Base-by-base conservation (phyloP, 2,329 filamentous ascomycete species). In the Didymella segeticola region DNA sequence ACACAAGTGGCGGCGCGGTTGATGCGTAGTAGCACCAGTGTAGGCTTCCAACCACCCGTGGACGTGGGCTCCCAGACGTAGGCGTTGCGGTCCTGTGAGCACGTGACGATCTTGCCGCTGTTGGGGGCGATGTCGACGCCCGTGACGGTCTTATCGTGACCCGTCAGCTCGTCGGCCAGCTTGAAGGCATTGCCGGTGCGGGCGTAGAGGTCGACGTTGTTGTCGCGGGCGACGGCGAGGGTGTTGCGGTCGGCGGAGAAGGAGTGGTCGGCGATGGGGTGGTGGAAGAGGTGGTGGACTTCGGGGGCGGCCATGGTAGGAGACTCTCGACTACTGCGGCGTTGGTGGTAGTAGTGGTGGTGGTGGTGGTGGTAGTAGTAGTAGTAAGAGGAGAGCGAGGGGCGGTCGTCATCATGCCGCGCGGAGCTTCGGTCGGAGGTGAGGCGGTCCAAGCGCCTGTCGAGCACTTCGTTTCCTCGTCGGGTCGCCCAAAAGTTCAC, bases 51-150 rank as follows among this genome's bases (percentile, higher is more conserved):
- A 51, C 93, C 96, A 99, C 51, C 93, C 93, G 33, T 83, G 1
- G 90, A 85, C n/a, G 91, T 93, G 17, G 90, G 91, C 73, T 99
- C 95, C 95, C 95, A 99, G 47, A 99, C 95, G 64, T 98, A 89
- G 57, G 95, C 95, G 77, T 99, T 99, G 66, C 95, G 90, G 77
- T 99, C 95, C 80, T 99, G 95, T 20, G 93, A 97, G 80, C 93
- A 99, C 48, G 95, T 96, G 29, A 99, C 95, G 69, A 99, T 99
- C 72, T 91, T 91, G 52, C 95, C 93, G 63, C 87, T 93, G 58
- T 86, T 86, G 15, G 92, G 90, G 2, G 95, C 93, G 79, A 99
- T 96, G 71, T 99, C 95, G 20, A 99, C 91, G 67, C 95, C 89
- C 1, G 95, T 99, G 45, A 99, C 91, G 1, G 88, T 93, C 82